Evolutionary conservation across 495 filamentous ascomycete genomes (phyloP).

Genomic region (Penicillium fimorum): DNA sequence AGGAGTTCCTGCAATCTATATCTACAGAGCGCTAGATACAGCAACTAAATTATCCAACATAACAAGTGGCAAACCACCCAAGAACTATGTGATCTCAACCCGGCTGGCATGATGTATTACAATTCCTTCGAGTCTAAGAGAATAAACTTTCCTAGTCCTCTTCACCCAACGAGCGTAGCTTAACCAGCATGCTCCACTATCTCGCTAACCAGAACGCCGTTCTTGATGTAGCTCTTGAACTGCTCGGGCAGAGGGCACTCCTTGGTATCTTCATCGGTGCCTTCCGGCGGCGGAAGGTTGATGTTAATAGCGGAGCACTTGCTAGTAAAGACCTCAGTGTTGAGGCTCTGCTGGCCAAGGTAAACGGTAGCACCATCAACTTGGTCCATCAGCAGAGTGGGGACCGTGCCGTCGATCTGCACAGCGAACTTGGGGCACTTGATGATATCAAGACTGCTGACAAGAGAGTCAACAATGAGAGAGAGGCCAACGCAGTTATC

Average conservation of each 20-base stretch:
- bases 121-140: neutral
- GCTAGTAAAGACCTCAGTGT: slow-evolving; percentile 80
- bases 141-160: neutral
- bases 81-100: neutral
- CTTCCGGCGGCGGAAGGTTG: slow-evolving; percentile 63
- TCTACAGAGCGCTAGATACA: slow-evolving; percentile 28
- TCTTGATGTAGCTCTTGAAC: slow-evolving; percentile 75
- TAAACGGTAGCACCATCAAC: slow-evolving; percentile 88
- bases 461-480: slow-evolving; percentile 83
- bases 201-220: slow-evolving; percentile 75
- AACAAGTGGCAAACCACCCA: neutral
- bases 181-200: slow-evolving; percentile 87
- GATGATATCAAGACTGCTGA: slow-evolving; percentile 89
- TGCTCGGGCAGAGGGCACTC: slow-evolving; percentile 88
- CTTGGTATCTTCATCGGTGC: slow-evolving; percentile 69
- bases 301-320: slow-evolving; percentile 85
- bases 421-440: slow-evolving; percentile 90
- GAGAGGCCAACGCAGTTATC: slow-evolving; percentile 85
- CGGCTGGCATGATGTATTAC: slow-evolving; percentile 1
- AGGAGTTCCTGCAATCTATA: slow-evolving; percentile 13
- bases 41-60: slow-evolving; percentile 14
- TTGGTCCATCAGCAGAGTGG: slow-evolving; percentile 87
- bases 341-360: slow-evolving; percentile 70
- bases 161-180: neutral
- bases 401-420: slow-evolving; percentile 78